phyloP scores from a whole-genome alignment of 441 rosid species.

The Aquilaria agallochum region DNA sequence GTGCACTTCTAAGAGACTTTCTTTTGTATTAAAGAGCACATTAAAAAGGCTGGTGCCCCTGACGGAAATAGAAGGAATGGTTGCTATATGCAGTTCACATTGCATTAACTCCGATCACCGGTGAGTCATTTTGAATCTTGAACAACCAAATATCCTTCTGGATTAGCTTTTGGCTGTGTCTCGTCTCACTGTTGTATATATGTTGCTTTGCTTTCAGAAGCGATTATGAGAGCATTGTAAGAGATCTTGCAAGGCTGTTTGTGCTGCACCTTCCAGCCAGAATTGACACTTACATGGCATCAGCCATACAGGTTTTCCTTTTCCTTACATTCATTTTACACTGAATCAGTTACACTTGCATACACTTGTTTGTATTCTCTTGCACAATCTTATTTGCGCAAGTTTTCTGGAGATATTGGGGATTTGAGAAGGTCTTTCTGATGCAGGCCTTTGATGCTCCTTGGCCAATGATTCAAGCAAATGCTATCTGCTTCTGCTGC shows the following conservation, averaged over 20 bases:
- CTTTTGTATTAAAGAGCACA: conserved; percentile 48
- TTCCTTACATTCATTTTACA: conserved; percentile 1
- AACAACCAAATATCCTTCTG: conserved; percentile 6
- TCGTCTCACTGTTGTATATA: conserved; percentile 14
- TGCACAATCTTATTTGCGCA: too few species aligned
- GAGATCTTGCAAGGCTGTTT: conserved; percentile 72
- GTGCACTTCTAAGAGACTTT: conserved; percentile 5
- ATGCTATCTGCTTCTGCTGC: conserved; percentile 86
- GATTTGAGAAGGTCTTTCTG: conserved; percentile 14
- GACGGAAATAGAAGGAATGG: conserved; percentile 58
- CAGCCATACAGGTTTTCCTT: conserved; percentile 75
- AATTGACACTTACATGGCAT: conserved; percentile 73
- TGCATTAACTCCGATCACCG: conserved; percentile 72
- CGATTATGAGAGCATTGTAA: conserved; percentile 77
- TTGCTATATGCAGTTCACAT: conserved; percentile 51
- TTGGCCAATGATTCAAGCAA: conserved; percentile 93
- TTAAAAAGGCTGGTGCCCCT: conserved; percentile 68
- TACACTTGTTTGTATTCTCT: too few species aligned
- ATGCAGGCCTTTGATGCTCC: conserved; percentile 96
- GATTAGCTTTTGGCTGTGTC: conserved; percentile 4
- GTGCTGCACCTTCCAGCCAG: conserved; percentile 63
- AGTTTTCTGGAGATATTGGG: not conserved
- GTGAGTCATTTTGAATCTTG: conserved; percentile 34
- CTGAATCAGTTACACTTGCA: too few species aligned
- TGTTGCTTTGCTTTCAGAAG: conserved; percentile 35